Percentiles rank a stretch among this genome's conserved stretches.
phyloP scores from a whole-genome alignment of 2,329 filamentous ascomycete species.

The Ophiocordyceps robertsii region DNA sequence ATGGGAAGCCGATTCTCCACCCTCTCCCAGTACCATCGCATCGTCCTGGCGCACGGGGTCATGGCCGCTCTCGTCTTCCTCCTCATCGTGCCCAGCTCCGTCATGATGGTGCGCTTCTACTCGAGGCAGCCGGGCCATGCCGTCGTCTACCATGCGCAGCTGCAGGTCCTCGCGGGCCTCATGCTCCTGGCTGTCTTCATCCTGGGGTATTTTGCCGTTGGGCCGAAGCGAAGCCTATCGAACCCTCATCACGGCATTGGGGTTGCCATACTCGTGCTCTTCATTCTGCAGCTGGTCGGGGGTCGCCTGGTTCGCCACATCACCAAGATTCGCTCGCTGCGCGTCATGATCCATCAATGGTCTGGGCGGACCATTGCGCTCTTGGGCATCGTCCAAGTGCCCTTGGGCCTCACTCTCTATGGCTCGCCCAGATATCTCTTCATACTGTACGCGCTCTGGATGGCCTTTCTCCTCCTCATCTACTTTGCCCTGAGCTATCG shows the following conservation, averaged over 20 bases:
- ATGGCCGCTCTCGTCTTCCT: slow-evolving; percentile 63
- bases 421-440: slow-evolving; percentile 79
- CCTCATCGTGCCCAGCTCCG: slow-evolving; percentile 57
- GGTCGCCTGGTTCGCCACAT: slow-evolving; percentile 49
- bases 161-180: slow-evolving; percentile 56
- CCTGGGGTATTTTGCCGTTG: slow-evolving; percentile 67
- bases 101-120: slow-evolving; percentile 62
- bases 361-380: slow-evolving; percentile 64
- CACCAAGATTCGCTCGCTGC: slow-evolving; percentile 32
- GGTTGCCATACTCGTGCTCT: slow-evolving; percentile 60
- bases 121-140: slow-evolving; percentile 45
- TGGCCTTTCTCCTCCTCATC: slow-evolving; percentile 53
- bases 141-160: slow-evolving; percentile 58
- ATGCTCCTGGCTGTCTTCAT: slow-evolving; percentile 60
- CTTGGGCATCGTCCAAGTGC: slow-evolving; percentile 75
- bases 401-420: slow-evolving; percentile 80
- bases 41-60: slow-evolving; percentile 60
- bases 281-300: slow-evolving; percentile 57
- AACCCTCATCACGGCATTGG: slow-evolving; percentile 83
- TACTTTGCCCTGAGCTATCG: slow-evolving; percentile 75
- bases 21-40: slow-evolving; percentile 53
- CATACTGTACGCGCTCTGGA: slow-evolving; percentile 72
- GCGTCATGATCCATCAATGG: slow-evolving; percentile 73
- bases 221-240: slow-evolving; percentile 53
- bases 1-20: slow-evolving; percentile 72